phyloP scores from a whole-genome alignment of 306 rosid genomes.

The Casuarina glauca region DNA sequence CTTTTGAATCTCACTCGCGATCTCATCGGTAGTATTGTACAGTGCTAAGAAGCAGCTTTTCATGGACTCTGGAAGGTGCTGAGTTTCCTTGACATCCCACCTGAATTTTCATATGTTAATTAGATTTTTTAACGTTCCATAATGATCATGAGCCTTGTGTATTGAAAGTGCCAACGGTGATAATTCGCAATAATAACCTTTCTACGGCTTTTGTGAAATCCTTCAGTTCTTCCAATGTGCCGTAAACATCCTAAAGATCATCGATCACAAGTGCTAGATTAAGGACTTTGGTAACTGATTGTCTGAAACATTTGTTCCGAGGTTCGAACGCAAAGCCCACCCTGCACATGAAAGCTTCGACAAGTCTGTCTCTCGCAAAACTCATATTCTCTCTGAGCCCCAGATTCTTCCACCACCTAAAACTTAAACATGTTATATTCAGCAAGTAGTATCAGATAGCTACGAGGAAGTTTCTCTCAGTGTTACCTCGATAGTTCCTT shows the following conservation, averaged over 20 bases:
- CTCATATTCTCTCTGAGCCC: no score
- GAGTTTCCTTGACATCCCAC: neutral
- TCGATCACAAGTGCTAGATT: constrained; percentile 48
- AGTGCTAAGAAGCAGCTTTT: neutral
- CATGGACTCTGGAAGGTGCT: neutral
- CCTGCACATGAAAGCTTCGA: no score
- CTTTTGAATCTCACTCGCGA: neutral
- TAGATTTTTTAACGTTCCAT: neutral
- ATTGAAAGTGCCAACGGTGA: neutral
- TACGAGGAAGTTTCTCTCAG: neutral
- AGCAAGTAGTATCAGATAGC: no score
- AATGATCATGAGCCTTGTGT: neutral
- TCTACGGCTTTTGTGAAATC: constrained; percentile 52
- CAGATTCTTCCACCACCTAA: constrained; percentile 72
- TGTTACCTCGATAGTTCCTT: no score
- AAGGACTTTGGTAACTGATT: constrained; percentile 59
- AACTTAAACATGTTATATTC: no score
- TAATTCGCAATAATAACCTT: constrained; percentile 31
- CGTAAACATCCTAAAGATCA: constrained; percentile 51
- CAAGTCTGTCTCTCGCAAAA: no score
- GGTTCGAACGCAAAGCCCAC: constrained; percentile 35
- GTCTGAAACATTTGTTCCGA: constrained; percentile 39
- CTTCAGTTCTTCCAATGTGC: constrained; percentile 30
- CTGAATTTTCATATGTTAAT: neutral
- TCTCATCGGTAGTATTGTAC: neutral